Conservation (phyloP, 352 stramenopile genomes). For the Globisporangium parvum region DNA sequence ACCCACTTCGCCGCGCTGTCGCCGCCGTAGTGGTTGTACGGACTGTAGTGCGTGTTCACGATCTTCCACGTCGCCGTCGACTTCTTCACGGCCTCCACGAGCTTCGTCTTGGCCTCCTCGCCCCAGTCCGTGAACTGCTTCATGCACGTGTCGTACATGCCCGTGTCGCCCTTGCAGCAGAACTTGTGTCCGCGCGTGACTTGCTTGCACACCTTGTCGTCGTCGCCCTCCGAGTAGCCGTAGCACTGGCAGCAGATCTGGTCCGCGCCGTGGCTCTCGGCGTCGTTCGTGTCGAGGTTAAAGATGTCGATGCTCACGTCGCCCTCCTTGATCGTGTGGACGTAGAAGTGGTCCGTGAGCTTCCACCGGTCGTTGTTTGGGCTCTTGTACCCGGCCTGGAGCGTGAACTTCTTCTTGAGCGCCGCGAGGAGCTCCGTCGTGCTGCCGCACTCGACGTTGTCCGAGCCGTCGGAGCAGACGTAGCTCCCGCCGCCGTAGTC, state of each 20-base stretch:
- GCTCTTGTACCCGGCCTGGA: slow-evolving; percentile 71
- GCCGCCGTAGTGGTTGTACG: slow-evolving; percentile 65
- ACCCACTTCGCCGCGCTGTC: slow-evolving; percentile 57
- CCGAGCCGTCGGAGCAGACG: slow-evolving; percentile 38
- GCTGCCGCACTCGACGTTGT: slow-evolving; percentile 32
- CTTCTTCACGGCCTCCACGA: slow-evolving; percentile 35
- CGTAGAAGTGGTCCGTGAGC: slow-evolving; percentile 80
- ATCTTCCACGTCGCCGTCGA: slow-evolving; percentile 82
- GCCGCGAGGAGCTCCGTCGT: slow-evolving; percentile 7
- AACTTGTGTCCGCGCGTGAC: slow-evolving; percentile 38
- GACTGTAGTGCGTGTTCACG: slow-evolving; percentile 80
- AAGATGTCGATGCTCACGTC: slow-evolving; percentile 74
- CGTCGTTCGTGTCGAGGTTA: slow-evolving; percentile 82
- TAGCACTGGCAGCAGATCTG: slow-evolving; percentile 85
- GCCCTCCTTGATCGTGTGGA: slow-evolving; percentile 56
- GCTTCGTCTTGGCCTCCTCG: slow-evolving; percentile 56
- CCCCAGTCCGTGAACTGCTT: slow-evolving; percentile 59
- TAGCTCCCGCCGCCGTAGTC: slow-evolving; percentile 57
- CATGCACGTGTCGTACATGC: slow-evolving; percentile 55
- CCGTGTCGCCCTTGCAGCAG: slow-evolving; percentile 46
- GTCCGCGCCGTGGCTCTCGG: slow-evolving; percentile 47
- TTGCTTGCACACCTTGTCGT: slow-evolving; percentile 46
- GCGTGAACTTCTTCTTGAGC: slow-evolving; percentile 11
- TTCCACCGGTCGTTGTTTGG: slow-evolving; percentile 77
- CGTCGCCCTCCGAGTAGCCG: slow-evolving; percentile 46